phyloP scores from a whole-genome alignment of 352 stramenopile species.

The Globisporangium alternatum region DNA sequence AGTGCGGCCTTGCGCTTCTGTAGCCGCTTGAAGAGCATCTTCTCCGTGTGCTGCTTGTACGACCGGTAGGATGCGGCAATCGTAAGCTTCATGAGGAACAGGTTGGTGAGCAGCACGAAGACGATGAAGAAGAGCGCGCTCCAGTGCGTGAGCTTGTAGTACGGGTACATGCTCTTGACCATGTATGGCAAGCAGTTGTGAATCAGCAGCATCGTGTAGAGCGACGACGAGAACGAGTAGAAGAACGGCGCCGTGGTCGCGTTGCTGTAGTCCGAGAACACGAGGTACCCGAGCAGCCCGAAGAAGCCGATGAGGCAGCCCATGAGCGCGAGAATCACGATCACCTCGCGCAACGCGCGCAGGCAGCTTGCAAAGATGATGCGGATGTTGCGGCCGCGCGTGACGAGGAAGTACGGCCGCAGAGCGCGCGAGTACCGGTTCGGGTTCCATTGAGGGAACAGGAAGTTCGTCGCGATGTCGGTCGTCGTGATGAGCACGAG shows the following conservation, averaged over 20 bases:
- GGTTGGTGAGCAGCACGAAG: constrained; percentile 76
- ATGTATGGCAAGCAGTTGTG: constrained; percentile 80
- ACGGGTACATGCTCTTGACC: constrained; percentile 81
- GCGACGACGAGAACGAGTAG: constrained; percentile 58
- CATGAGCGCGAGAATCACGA: constrained; percentile 64
- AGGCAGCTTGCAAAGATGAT: constrained; percentile 85
- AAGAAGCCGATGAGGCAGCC: constrained; percentile 83
- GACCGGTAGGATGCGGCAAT: constrained; percentile 83
- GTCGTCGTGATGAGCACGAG: constrained; percentile 51
- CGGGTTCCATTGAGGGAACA: constrained; percentile 49
- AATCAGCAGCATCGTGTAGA: constrained; percentile 84
- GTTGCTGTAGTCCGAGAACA: constrained; percentile 72
- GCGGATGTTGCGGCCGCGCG: constrained; percentile 71
- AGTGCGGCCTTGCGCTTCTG: constrained; percentile 83
- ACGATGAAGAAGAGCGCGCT: constrained; percentile 78
- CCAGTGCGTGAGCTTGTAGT: constrained; percentile 77
- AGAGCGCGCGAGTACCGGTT: constrained; percentile 67
- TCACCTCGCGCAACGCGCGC: constrained; percentile 64
- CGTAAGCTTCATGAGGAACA: constrained; percentile 83
- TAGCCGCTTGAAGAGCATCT: constrained; percentile 81
- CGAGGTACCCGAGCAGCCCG: constrained; percentile 65
- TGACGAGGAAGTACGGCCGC: constrained; percentile 79
- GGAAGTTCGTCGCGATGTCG: constrained; percentile 48
- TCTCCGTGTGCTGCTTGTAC: constrained; percentile 85
- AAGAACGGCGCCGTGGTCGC: constrained; percentile 58